Evolutionary conservation across 257 asterid genomes (phyloP).

Genomic region (Verbena officinalis): DNA sequence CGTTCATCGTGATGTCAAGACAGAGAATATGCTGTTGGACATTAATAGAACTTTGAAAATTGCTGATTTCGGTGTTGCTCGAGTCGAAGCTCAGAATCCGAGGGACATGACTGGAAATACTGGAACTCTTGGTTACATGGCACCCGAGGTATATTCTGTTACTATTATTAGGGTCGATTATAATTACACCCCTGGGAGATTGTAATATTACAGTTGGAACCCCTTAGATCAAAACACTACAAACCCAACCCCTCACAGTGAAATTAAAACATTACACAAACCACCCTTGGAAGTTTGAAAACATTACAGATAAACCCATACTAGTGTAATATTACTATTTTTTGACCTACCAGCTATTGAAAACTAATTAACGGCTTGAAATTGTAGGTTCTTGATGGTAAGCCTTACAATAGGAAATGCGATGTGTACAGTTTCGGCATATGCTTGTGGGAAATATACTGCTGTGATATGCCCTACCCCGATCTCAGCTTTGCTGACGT

Average conservation of each 20-base stretch:
- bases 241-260: too few relatives aligned
- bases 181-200: background rate
- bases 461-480: constrained; percentile 56
- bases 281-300: too few relatives aligned
- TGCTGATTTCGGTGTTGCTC: constrained; percentile 68
- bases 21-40: constrained; percentile 59
- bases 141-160: constrained; percentile 50
- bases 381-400: constrained; percentile 61
- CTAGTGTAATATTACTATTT: background rate
- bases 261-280: too few relatives aligned
- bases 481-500: constrained; percentile 61
- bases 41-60: constrained; percentile 46
- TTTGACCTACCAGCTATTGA: background rate
- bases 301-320: too few relatives aligned
- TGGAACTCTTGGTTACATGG: constrained; percentile 74
- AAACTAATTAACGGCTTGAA: background rate
- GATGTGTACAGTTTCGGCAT: constrained; percentile 62
- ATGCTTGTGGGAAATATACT: constrained; percentile 71
- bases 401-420: constrained; percentile 63
- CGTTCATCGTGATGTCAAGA: constrained; percentile 63
- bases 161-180: background rate
- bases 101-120: constrained; percentile 70
- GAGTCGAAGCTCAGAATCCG: constrained; percentile 70
- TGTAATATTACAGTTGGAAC: background rate
- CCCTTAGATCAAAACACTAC: too few relatives aligned